phyloP scores from a whole-genome alignment of 257 asterid species.

The Nicotiana benthamiana region DNA sequence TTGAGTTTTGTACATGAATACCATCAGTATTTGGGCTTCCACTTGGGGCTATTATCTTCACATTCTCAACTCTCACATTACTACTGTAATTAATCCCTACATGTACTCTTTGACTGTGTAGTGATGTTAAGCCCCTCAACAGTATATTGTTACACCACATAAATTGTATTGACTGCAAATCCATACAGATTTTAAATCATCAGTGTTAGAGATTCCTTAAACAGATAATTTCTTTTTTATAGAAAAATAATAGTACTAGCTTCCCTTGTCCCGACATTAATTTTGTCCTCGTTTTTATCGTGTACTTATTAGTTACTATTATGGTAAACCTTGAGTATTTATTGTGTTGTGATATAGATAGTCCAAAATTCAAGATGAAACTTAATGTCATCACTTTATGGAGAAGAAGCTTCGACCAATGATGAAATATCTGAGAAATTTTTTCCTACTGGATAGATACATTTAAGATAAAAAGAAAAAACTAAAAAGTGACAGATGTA shows the following conservation, averaged over 20 bases:
- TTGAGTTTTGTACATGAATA: conserved; percentile 7
- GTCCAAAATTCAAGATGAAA: neutral
- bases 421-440: neutral
- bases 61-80: conserved; percentile 6
- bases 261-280: neutral
- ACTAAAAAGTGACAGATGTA: neutral
- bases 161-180: conserved; percentile 1
- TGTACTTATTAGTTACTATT: neutral
- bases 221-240: neutral
- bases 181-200: neutral
- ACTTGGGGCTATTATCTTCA: conserved; percentile 7
- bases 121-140: neutral
- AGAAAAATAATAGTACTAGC: neutral
- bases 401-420: neutral
- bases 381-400: too few species aligned
- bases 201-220: neutral
- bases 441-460: neutral
- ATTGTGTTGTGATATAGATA: neutral
- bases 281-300: neutral
- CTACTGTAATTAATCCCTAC: conserved; percentile 4
- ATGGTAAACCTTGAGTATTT: neutral
- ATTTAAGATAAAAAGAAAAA: neutral
- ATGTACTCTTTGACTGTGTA: conserved; percentile 2
- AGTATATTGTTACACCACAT: conserved; percentile 5
- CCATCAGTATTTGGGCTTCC: conserved; percentile 10